Evolutionary conservation across 257 asterid genomes (phyloP), one percentile per base, ranked within the genome.

Genomic region (Leptodermis oblonga): DNA sequence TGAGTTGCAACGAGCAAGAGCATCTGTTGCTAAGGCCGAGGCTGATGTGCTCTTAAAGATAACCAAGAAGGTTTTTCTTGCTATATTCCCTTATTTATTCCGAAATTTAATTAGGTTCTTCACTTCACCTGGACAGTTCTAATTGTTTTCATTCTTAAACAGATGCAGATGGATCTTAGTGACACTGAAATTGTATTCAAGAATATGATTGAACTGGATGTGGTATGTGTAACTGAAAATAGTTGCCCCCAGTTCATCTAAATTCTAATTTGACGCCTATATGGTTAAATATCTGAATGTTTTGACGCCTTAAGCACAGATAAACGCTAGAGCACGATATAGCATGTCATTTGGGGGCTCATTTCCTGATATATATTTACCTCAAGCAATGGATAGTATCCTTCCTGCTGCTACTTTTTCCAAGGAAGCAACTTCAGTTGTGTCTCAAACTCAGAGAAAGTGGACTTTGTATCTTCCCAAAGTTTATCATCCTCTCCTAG

Each of bases 281-380:
- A 71, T 25, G 4, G 3, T 49, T 54, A 11, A 15, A 43, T 73
- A 10, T 33, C 25, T 55, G 41, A 65, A 66, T 59, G 42, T 66
- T 70, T 51, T 69, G 30, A 7, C 51, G 49, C 61, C 34, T 34
- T 54, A 41, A 63, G 75, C 63, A 46, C 86, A 94, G 99, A 84
- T 94, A 68, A 94, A 88, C 74, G 96, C 99, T 43, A 89, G 97
- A 75, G 99, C 99, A 69, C 85, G 76, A 60, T 94, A 89, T 75
- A 80, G 99, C 77, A 83, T 94, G 74, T 88, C 92, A 66, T 85
- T 81, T 82, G 92, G 85, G 73, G 99, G 99, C 66, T 74, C 96
- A 70, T 87, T 69, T 59, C 99, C 99, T 37, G 90, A 89, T 70
- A 74, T 94, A 73, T 89, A 81, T 83, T 78, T 86, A 77, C 95